Conservation (phyloP, 1,139 yeast species). For the Nematodospora anomalae region DNA sequence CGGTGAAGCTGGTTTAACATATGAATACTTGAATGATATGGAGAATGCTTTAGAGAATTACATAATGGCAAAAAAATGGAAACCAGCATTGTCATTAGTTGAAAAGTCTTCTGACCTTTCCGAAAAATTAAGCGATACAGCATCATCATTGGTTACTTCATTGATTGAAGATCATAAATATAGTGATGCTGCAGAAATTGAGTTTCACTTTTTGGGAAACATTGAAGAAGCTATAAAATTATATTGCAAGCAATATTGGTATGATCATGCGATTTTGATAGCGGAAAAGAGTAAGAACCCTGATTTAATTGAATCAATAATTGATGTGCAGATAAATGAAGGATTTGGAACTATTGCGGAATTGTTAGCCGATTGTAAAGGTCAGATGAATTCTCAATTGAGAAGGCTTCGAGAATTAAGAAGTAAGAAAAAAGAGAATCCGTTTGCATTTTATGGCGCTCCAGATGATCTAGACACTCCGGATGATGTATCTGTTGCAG, state of each 20-base stretch:
- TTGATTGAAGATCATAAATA: constrained; percentile 73
- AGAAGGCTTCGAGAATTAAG: constrained; percentile 82
- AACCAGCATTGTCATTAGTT: constrained; percentile 71
- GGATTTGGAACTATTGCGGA: constrained; percentile 89
- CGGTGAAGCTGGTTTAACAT: constrained; percentile 74
- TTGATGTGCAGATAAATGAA: constrained; percentile 78
- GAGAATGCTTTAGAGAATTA: constrained; percentile 70
- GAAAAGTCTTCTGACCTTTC: constrained; percentile 35
- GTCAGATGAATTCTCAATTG: constrained; percentile 81
- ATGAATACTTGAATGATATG: constrained; percentile 62
- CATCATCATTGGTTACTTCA: constrained; percentile 58
- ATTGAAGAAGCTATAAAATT: constrained; percentile 61
- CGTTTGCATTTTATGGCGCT: constrained; percentile 74
- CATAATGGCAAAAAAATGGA: constrained; percentile 74
- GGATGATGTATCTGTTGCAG: constrained; percentile 92
- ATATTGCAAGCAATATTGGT: constrained; percentile 74
- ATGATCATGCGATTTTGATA: constrained; percentile 72
- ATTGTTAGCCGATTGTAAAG: constrained; percentile 84
- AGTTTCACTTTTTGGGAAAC: constrained; percentile 60
- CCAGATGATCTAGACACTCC: constrained; percentile 73
- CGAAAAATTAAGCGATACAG: constrained; percentile 41
- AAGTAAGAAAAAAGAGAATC: constrained; percentile 78
- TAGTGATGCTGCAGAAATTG: constrained; percentile 81
- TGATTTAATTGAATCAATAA: constrained; percentile 54
- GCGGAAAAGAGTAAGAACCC: constrained; percentile 44